Conservation (phyloP, 176 grass and related monocot species). For the Lolium perenne region DNA sequence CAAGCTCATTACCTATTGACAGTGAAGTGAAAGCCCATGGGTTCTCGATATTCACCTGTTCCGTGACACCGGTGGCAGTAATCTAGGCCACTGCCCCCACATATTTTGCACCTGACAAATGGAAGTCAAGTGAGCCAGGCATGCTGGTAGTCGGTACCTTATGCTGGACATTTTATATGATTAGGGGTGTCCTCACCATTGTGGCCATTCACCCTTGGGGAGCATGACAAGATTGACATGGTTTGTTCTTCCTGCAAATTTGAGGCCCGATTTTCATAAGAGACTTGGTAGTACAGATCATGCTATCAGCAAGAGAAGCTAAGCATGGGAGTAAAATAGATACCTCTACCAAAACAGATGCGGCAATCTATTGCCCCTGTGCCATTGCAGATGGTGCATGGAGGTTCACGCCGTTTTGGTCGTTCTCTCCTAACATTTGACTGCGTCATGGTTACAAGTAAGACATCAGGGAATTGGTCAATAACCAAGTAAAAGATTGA, state of each 20-base stretch:
- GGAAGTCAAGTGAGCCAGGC: background rate
- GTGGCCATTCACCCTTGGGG: slow-evolving; percentile 76
- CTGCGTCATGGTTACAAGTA: slow-evolving; percentile 47
- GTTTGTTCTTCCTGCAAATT: slow-evolving; percentile 65
- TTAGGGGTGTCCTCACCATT: slow-evolving; percentile 53
- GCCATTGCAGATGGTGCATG: slow-evolving; percentile 67
- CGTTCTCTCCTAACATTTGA: slow-evolving; percentile 75
- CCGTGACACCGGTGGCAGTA: slow-evolving; percentile 73
- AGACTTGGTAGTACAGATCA: background rate
- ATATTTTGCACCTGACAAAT: slow-evolving; percentile 65
- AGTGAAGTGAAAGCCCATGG: slow-evolving; percentile 79
- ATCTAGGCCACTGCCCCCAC: slow-evolving; percentile 70
- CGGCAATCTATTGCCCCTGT: slow-evolving; percentile 64
- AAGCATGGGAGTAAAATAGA: background rate
- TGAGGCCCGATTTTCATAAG: background rate
- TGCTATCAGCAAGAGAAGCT: background rate
- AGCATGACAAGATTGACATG: slow-evolving; percentile 57
- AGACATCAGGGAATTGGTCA: background rate
- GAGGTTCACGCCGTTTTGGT: slow-evolving; percentile 55
- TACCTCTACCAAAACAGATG: slow-evolving; percentile 68
- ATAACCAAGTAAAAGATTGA: background rate
- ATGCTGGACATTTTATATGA: background rate
- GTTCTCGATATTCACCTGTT: slow-evolving; percentile 76
- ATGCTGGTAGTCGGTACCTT: background rate
- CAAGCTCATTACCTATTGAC: slow-evolving; percentile 31